Base-by-base conservation (phyloP, 768 basidiomycete species). In the Neoboletus brunneissimus region DNA sequence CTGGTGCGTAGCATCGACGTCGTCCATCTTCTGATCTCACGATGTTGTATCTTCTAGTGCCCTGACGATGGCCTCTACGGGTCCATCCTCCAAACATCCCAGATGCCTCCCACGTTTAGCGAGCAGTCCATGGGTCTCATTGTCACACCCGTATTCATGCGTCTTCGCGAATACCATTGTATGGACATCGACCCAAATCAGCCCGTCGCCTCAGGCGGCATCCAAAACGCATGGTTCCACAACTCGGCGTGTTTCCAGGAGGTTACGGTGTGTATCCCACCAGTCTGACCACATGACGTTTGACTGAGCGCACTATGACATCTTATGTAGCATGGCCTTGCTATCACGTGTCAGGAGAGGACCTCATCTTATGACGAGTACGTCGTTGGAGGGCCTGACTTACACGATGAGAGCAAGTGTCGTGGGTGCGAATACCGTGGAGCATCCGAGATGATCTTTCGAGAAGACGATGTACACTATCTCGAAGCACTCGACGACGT, bases 111-210 rank as follows among this genome's bases (percentile, higher is more conserved):
- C 3, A 25, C 59, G 5, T 74, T 78, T 56, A 71, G 54, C 35
- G 79, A 81, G 57, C 59, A 62, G 12, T 59, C 63, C 4, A 55
- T 77, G 0, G 66, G 56, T 23, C 64, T 83, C 34, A 72, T 71
- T 5, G 78, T 77, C 54, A 71, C 76, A 23, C 86, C 86, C 5
- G 60, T 87, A 37, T 87, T 79, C 64, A 76, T 89, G 72, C 77
- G 83, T 12, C 69, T 88, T 25, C 69, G 73, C 42, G 88, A 89
- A 65, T 81, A 80, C 49, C 74, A 78, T 50, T 78, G 76, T 58
- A 71, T 76, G 64, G 72, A 81, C 41, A 52, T 68, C 48, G 38
- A 48, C 1, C 78, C 81, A 18, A 72, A 66, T 48, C 65, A 60
- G 32, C 76, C 73, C 2, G 65, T 55, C 3, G 40, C 59, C 11